These are phyloP conservation scores for Auriscalpium microsporum DNA, from an alignment of 768 basidiomycete species.

Conservation along the genomic window DNA sequence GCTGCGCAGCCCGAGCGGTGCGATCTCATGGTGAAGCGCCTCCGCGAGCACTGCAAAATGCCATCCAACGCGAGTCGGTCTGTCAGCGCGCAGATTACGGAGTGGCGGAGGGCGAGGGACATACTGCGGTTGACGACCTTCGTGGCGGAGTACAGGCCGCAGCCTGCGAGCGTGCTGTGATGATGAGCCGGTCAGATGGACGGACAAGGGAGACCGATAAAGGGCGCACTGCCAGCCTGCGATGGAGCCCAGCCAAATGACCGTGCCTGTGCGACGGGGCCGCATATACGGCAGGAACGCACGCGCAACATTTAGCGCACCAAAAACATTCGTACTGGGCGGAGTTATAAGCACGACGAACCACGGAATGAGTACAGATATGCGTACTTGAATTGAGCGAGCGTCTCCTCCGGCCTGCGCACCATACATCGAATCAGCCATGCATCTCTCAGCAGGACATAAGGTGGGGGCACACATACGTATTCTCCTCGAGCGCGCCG, in stretches of 20 bases:
- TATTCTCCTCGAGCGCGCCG: conserved; percentile 24
- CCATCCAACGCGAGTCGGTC: neutral
- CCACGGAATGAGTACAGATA: neutral
- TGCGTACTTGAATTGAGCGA: conserved; percentile 21
- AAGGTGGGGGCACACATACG: conserved; percentile 5
- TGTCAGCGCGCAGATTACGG: neutral
- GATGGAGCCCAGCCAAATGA: conserved; percentile 36
- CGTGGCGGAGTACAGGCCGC: conserved; percentile 29
- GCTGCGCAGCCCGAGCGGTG: conserved; percentile 28
- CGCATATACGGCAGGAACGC: conserved; percentile 44
- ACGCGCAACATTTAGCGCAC: conserved; percentile 33
- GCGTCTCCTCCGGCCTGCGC: conserved; percentile 19
- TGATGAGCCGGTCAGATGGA: conserved; percentile 8
- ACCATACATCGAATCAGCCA: neutral
- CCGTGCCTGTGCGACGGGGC: conserved; percentile 31
- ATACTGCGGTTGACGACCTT: conserved; percentile 30
- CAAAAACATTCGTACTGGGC: conserved; percentile 34
- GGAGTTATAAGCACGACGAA: neutral
- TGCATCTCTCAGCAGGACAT: neutral
- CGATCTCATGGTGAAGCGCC: conserved; percentile 16
- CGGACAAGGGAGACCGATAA: neutral
- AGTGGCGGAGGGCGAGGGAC: neutral
- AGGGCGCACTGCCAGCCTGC: conserved; percentile 15
- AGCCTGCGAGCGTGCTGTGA: conserved; percentile 15
- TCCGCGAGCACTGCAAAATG: conserved; percentile 23